These are phyloP conservation scores for Kodamaea anthophila DNA, from an alignment of 1,139 yeast genomes.

Conservation along the genomic window DNA sequence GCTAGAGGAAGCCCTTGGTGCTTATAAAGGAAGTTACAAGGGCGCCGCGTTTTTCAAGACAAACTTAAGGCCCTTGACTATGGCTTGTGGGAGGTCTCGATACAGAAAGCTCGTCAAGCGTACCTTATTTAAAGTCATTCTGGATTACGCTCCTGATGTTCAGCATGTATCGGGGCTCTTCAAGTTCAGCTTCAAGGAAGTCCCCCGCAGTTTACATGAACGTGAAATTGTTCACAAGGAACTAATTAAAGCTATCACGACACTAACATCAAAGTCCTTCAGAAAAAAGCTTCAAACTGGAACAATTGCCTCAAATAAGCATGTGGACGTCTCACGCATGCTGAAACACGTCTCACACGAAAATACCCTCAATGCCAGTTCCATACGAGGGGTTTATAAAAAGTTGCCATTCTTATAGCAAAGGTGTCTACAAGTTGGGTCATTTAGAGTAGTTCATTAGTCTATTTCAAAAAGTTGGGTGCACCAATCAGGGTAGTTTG, in stretches of 20 bases:
- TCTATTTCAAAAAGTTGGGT: too few species aligned
- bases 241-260: slow-evolving; percentile 24
- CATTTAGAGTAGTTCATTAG: too few species aligned
- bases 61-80: slow-evolving; percentile 24
- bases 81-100: slow-evolving; percentile 29
- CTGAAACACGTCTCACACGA: background rate
- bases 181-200: slow-evolving; percentile 10
- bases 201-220: slow-evolving; percentile 19
- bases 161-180: slow-evolving; percentile 24
- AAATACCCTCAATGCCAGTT: slow-evolving; percentile 1
- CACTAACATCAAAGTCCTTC: slow-evolving; percentile 24
- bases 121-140: slow-evolving; percentile 13
- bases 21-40: slow-evolving; percentile 25
- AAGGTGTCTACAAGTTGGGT: too few species aligned
- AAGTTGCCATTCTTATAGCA: slow-evolving; percentile 3
- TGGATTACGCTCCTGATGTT: background rate
- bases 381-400: background rate
- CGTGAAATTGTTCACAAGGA: slow-evolving; percentile 20
- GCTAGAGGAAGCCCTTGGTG: slow-evolving; percentile 17
- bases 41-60: slow-evolving; percentile 19
- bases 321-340: background rate
- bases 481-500: slow-evolving; percentile 25
- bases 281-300: slow-evolving; percentile 12
- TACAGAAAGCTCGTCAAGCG: slow-evolving; percentile 23
- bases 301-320: slow-evolving; percentile 2